Evolutionary conservation across 108 stramenopile genomes (phyloP).

Genomic region (Epithemia pelagica): DNA sequence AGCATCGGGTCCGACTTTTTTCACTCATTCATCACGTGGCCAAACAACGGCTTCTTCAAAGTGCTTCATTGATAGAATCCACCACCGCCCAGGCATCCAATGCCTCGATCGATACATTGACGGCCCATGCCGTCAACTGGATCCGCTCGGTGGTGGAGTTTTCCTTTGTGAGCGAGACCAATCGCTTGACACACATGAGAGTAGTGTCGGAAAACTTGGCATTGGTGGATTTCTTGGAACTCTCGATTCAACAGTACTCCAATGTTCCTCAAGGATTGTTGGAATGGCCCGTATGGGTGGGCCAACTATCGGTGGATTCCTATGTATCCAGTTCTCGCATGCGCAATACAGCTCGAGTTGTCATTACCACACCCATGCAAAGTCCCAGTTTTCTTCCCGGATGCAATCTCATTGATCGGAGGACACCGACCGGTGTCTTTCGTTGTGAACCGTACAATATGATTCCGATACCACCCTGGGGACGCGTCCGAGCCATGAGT

Average conservation of each 20-base stretch:
- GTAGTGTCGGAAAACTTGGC: constrained; percentile 9
- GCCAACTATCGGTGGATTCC: constrained; percentile 6
- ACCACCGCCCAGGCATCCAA: background rate
- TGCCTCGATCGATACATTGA: background rate
- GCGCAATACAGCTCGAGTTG: constrained; percentile 4
- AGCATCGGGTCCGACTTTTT: background rate
- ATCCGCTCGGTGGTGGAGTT: background rate
- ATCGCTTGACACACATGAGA: background rate
- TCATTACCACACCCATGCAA: constrained; percentile 9
- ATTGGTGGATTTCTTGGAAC: constrained; percentile 1
- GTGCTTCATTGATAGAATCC: background rate
- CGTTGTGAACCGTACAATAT: constrained; percentile 11
- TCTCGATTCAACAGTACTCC: background rate
- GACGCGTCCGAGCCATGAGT: background rate
- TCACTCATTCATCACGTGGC: background rate
- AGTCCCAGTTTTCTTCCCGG: constrained; percentile 9
- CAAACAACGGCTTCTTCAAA: background rate
- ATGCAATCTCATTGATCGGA: background rate
- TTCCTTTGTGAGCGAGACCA: background rate
- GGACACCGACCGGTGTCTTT: constrained; percentile 1
- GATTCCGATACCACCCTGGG: constrained; percentile 11
- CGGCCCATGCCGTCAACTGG: background rate
- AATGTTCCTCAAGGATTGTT: background rate
- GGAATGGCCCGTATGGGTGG: constrained; percentile 11
- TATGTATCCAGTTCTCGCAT: background rate